These are phyloP conservation scores for Plasmopara viticola DNA, from an alignment of 352 stramenopile genomes.

Conservation along the genomic window DNA sequence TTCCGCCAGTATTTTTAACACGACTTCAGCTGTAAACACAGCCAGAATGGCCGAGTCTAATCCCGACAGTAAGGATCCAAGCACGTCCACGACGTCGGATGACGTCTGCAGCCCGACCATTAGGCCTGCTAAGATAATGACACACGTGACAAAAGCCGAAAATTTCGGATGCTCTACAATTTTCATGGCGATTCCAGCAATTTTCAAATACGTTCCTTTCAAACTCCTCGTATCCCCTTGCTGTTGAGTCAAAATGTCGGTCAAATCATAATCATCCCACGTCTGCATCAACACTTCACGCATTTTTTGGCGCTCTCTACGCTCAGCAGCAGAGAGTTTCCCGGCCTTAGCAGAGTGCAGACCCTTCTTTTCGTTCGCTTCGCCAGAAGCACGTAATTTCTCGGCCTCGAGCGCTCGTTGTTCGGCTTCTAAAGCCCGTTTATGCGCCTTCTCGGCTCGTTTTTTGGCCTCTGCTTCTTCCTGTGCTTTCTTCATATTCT, in stretches of 20 bases:
- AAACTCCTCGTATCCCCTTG: conserved; percentile 38
- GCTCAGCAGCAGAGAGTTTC: conserved; percentile 50
- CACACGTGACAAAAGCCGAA: conserved; percentile 62
- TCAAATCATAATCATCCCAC: conserved; percentile 70
- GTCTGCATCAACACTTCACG: conserved; percentile 66
- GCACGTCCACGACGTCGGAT: conserved; percentile 34
- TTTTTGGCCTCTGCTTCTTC: conserved; percentile 62
- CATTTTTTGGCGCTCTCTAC: conserved; percentile 66
- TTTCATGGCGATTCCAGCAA: conserved; percentile 35
- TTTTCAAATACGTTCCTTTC: conserved; percentile 46
- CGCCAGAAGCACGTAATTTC: conserved; percentile 26
- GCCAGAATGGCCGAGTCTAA: conserved; percentile 65
- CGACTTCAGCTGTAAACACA: conserved; percentile 72
- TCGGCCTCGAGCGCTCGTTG: conserved; percentile 37
- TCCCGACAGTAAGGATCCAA: conserved; percentile 35
- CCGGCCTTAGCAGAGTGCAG: conserved; percentile 10
- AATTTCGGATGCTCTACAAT: conserved; percentile 57
- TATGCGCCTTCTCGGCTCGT: conserved; percentile 48
- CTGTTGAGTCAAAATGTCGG: conserved; percentile 47
- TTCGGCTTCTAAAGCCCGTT: conserved; percentile 47
- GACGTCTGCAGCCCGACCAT: conserved; percentile 81
- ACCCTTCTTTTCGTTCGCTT: conserved; percentile 1
- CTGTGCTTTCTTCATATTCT: conserved; percentile 73
- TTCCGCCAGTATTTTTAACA: conserved; percentile 73
- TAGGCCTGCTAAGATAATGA: conserved; percentile 67